Percentiles rank a stretch among this genome's conserved stretches.
Evolutionary conservation across 2,329 filamentous ascomycete species (phyloP).

Genomic region (Fusarium sulawesiense): DNA sequence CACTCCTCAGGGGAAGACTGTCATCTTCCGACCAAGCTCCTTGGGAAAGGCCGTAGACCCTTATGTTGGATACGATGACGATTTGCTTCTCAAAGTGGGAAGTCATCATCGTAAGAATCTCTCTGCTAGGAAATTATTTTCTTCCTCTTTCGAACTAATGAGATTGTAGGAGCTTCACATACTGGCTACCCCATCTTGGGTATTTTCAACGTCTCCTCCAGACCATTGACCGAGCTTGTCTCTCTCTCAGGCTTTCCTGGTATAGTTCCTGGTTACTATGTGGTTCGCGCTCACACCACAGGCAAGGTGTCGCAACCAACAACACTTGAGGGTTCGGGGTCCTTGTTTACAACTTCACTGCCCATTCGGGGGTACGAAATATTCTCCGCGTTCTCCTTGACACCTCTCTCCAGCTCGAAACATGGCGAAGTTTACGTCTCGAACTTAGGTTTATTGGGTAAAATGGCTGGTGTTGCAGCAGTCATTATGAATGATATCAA

Average conservation of each 20-base stretch:
- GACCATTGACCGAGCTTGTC: constrained; percentile 74
- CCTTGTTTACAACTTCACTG: constrained; percentile 72
- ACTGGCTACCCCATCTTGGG: constrained; percentile 83
- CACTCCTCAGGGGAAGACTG: constrained; percentile 76
- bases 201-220: constrained; percentile 81
- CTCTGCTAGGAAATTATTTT: background rate
- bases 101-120: constrained; percentile 76
- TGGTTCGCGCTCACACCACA: constrained; percentile 78
- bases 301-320: constrained; percentile 70
- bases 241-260: constrained; percentile 80
- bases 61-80: constrained; percentile 81
- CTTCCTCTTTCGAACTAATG: constrained; percentile 5
- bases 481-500: constrained; percentile 72
- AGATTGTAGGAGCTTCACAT: constrained; percentile 57
- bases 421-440: constrained; percentile 64
- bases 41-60: constrained; percentile 78
- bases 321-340: constrained; percentile 54
- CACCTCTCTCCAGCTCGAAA: constrained; percentile 61
- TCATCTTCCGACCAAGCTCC: constrained; percentile 82
- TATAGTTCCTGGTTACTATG: constrained; percentile 69
- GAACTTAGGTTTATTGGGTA: constrained; percentile 81
- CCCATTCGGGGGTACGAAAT: constrained; percentile 81
- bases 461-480: constrained; percentile 90
- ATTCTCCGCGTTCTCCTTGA: constrained; percentile 77
- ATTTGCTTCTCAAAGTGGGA: constrained; percentile 78